Evolutionary conservation across 2,329 filamentous ascomycete genomes (phyloP), one percentile per base, ranked within the genome.

Genomic region (Pseudocercospora eumusae): DNA sequence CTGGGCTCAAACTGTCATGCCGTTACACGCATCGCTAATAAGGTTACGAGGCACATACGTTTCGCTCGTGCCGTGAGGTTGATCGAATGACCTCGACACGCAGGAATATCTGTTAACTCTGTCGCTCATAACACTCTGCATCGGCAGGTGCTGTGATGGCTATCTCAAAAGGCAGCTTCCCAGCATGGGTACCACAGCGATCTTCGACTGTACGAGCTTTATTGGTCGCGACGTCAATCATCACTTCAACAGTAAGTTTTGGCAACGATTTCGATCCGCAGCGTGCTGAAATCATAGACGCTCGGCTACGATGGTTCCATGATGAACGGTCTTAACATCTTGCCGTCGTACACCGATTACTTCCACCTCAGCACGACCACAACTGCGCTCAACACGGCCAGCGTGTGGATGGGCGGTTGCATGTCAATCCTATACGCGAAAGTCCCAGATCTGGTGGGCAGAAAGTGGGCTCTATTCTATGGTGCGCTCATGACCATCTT

Each of bases 271-370:
- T 3, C 25, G 3, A 47, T 23, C 6, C 11, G 20, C 20, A 47
- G 10, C 3, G 13, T 11, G 10, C 44, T 47, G 10, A 47, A 7
- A 7, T 20, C 7, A 20, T 47, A 47, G 44, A 47, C 44, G 10
- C 21, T 47, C 3, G 63, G 71, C 68, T 33, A 75, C 73, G 53
- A 78, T 80, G 78, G 79, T 1, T 83, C 80, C 1, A 82, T 85
- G 75, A 75, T 85, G 73, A 85, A 85, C 62, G 82, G 82, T 0
- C 76, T 87, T 23, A 83, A 85, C 60, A 85, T 86, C 61, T 70
- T 86, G 15, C 82, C 83, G 0, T 80, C 79, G 0, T 86, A 86
- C 68, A 80, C 77, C 0, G 76, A 83, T 36, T 86, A 86, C 69
- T 86, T 86, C 73, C 66, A 78, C 3, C 78, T 86, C 7, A 84